Percentiles rank a stretch among this genome's conserved stretches.
These are phyloP conservation scores for Podospora didyma DNA, from an alignment of 495 filamentous ascomycete species.

Conservation along the genomic window DNA sequence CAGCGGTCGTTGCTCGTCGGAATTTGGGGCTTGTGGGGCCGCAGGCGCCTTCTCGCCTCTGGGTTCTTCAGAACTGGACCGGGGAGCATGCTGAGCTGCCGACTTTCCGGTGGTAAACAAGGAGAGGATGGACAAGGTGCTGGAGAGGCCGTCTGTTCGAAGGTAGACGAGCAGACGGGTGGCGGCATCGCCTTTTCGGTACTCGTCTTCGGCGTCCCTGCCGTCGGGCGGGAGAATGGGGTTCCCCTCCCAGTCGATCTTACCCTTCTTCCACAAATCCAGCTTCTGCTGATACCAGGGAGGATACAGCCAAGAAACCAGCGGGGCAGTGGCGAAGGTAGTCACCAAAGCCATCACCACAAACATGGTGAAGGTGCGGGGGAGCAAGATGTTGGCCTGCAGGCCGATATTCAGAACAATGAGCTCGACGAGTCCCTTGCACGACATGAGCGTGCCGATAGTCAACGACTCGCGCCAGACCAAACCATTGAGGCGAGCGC, in stretches of 20 bases:
- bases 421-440: conserved; percentile 88
- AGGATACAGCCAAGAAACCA: conserved; percentile 77
- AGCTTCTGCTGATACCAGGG: conserved; percentile 84
- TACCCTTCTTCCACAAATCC: conserved; percentile 77
- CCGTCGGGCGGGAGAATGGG: conserved; percentile 37
- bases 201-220: conserved; percentile 24
- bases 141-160: conserved; percentile 80
- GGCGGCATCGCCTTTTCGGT: conserved; percentile 36
- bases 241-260: conserved; percentile 87
- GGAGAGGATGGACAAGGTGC: conserved; percentile 73
- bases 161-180: conserved; percentile 52
- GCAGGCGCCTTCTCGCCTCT: conserved; percentile 4
- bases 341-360: conserved; percentile 92
- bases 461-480: conserved; percentile 88
- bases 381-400: conserved; percentile 80
- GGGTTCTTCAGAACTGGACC: background rate
- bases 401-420: conserved; percentile 95
- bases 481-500: conserved; percentile 68
- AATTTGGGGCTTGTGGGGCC: conserved; percentile 16
- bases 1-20: conserved; percentile 44
- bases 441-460: conserved; percentile 90
- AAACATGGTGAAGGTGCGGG: conserved; percentile 89
- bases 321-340: conserved; percentile 81
- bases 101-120: conserved; percentile 51
- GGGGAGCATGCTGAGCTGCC: conserved; percentile 14